Evolutionary conservation across 1,284 basidiomycete genomes (phyloP).

Genomic region (Flammula alnicola): DNA sequence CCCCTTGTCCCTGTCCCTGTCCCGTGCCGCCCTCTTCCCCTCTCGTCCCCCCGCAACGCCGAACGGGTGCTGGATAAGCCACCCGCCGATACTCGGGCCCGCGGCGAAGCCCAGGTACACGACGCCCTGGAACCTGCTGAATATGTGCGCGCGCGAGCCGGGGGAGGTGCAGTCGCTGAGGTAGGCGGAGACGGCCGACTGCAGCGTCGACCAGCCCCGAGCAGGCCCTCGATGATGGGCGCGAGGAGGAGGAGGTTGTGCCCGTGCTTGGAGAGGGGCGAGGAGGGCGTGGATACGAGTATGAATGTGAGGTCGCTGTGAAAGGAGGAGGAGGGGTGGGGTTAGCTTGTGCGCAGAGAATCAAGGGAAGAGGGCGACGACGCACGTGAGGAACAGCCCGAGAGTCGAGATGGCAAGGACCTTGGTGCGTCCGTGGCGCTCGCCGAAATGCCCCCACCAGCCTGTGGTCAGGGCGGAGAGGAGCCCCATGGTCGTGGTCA

Average conservation of each 20-base stretch:
- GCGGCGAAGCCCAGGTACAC: conserved; percentile 73
- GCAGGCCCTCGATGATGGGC: conserved; percentile 79
- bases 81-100: conserved; percentile 76
- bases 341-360: too few relatives aligned
- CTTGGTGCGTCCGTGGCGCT: conserved; percentile 76
- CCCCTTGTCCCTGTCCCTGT: conserved; percentile 15
- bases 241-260: conserved; percentile 82
- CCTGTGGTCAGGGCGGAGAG: conserved; percentile 85
- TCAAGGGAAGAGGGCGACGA: too few relatives aligned
- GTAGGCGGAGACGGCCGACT: conserved; percentile 83
- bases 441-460: conserved; percentile 87
- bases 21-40: too few relatives aligned
- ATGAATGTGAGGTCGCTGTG: conserved; percentile 84
- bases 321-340: too few relatives aligned
- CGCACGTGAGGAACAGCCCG: conserved; percentile 80
- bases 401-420: conserved; percentile 74
- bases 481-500: conserved; percentile 80
- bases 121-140: conserved; percentile 78
- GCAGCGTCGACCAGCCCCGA: conserved; percentile 89
- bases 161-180: conserved; percentile 85
- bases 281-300: conserved; percentile 73
- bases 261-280: conserved; percentile 64
- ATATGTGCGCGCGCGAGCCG: conserved; percentile 81
- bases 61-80: conserved; percentile 58
- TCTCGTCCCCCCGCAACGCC: too few relatives aligned